Evolutionary conservation across 768 basidiomycete species (phyloP), one percentile per base, ranked within the genome.

Genomic region (Rhodotorula diobovata): DNA sequence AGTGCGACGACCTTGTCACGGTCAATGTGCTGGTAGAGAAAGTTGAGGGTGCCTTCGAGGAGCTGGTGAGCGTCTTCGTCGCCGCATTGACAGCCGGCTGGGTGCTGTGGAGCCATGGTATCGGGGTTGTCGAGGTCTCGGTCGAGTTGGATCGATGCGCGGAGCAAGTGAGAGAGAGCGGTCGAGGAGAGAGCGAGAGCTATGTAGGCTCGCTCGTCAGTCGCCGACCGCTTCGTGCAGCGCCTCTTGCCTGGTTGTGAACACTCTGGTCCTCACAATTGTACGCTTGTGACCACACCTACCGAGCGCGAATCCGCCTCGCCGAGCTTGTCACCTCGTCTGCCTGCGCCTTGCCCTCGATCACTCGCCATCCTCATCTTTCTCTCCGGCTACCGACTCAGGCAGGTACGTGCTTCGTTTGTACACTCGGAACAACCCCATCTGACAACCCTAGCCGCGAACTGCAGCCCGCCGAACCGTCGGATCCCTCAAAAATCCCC

Each of bases 11-110:
- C 80, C 61, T 80, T 67, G 28, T 77, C 77, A 14, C 79, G 55
- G 64, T 82, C 81, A 30, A 82, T 72, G 62, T 78, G 73, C 18
- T 58, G 37, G 67, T 75, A 82, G 9, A 82, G 73, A 41, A 76
- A 77, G 54, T 78, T 76, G 23, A 76, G 73, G 6, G 77, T 77
- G 2, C 81, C 81, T 7, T 78, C 69, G 32, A 73, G 67, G 15
- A 71, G 48, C 32, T 58, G 59, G 32, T 77, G 80, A 16, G 75
- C 78, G 50, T 77, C 76, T 53, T 71, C 74, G 55, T 74, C 77
- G 39, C 77, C 75, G 37, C 67, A 72, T 32, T 75, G n/a, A 56
- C 72, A 73, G 50, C 67, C 72, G 14, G 67, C 30, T 1, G 67
- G 72, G 41, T 73, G 72, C 4, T 63, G 35, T 4, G 64, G 70